Percentiles rank a stretch among this genome's conserved stretches.
These are phyloP conservation scores for Ascochyta rabiei DNA, from an alignment of 2,329 filamentous ascomycete species.

Conservation along the genomic window DNA sequence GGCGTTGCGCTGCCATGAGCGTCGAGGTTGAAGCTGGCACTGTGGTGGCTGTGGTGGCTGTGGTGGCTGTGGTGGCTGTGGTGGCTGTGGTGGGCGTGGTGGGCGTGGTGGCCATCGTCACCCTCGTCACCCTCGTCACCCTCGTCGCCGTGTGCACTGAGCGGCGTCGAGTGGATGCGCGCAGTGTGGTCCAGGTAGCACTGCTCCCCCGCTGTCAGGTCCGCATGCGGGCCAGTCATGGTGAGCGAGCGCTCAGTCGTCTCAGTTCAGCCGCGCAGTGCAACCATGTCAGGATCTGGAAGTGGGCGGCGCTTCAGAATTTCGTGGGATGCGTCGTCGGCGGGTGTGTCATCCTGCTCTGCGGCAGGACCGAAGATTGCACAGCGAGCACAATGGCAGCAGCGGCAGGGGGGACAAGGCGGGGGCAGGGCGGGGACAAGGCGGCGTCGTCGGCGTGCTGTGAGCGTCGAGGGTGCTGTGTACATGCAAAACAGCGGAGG, in stretches of 20 bases:
- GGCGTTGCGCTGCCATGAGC: constrained; percentile 11
- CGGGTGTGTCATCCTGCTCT: constrained; percentile 39
- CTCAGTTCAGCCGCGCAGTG: constrained; percentile 36
- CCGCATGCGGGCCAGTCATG: constrained; percentile 39
- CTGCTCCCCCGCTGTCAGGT: constrained; percentile 32
- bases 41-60: too few species aligned
- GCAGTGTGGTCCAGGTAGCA: constrained; percentile 31
- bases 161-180: constrained; percentile 16
- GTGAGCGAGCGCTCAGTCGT: constrained; percentile 32
- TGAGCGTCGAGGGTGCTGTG: not conserved
- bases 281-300: constrained; percentile 38
- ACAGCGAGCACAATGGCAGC: not conserved
- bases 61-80: too few species aligned
- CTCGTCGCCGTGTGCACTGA: not conserved
- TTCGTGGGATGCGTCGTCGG: constrained; percentile 19
- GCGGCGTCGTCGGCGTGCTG: not conserved
- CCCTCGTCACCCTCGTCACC: not conserved
- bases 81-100: too few species aligned
- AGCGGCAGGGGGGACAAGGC: not conserved
- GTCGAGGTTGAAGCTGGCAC: too few species aligned
- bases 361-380: not conserved
- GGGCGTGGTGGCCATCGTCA: too few species aligned
- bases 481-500: constrained; percentile 7
- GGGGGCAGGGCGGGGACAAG: not conserved
- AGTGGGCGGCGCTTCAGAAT: constrained; percentile 1